phyloP scores from a whole-genome alignment of 2,329 filamentous ascomycete species.

The Albifimbria verrucaria region DNA sequence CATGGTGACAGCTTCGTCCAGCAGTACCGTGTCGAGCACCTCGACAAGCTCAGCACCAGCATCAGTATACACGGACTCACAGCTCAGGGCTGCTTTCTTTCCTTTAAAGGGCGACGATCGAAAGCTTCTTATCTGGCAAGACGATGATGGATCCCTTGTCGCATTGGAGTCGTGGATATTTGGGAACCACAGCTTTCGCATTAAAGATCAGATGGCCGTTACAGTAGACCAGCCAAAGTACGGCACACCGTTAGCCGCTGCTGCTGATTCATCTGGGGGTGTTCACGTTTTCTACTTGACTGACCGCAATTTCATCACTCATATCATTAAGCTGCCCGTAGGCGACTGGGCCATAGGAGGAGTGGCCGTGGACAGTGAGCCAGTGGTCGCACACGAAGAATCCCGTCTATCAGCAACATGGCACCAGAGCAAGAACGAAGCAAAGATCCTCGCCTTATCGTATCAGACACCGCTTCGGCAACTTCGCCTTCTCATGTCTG shows the following conservation, averaged over 20 bases:
- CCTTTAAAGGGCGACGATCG: slow-evolving; percentile 2
- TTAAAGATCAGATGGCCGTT: slow-evolving; percentile 9
- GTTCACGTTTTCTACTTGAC: slow-evolving; percentile 20
- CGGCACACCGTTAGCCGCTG: slow-evolving; percentile 16
- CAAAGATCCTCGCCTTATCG: slow-evolving; percentile 11
- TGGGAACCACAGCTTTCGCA: slow-evolving; percentile 5
- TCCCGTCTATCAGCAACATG: slow-evolving; percentile 15
- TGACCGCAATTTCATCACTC: slow-evolving; percentile 8
- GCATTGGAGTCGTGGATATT: slow-evolving; percentile 9
- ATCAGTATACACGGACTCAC: slow-evolving; percentile 6
- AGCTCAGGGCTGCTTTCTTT: neutral
- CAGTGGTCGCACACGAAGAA: slow-evolving; percentile 3
- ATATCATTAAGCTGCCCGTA: slow-evolving; percentile 9
- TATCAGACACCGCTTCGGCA: slow-evolving; percentile 11
- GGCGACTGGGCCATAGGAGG: slow-evolving; percentile 14
- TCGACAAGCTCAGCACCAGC: slow-evolving; percentile 6
- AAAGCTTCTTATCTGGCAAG: slow-evolving; percentile 18
- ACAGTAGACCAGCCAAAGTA: slow-evolving; percentile 6
- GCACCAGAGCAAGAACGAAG: slow-evolving; percentile 11
- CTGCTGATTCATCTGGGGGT: slow-evolving; percentile 10
- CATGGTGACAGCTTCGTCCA: neutral
- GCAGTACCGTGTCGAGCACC: neutral
- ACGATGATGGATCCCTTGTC: slow-evolving; percentile 14
- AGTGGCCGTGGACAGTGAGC: slow-evolving; percentile 1
- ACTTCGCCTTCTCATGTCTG: slow-evolving; percentile 13